Evolutionary conservation across 352 stramenopile genomes (phyloP), one percentile per base, ranked within the genome.

Genomic region (Discostella stelligera): DNA sequence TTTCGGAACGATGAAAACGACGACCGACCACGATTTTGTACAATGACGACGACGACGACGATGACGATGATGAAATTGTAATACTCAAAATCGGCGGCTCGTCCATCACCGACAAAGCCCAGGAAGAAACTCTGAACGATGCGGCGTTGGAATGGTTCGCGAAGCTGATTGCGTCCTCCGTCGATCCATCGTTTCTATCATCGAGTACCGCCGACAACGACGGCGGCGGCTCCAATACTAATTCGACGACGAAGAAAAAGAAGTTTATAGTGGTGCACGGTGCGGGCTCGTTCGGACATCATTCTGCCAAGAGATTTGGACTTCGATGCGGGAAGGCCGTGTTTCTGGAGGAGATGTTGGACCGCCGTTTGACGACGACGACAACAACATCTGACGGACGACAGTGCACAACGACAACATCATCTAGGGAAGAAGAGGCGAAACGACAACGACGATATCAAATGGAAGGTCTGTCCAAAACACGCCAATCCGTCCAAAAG

Each of bases 21-120:
- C n/a, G n/a, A n/a, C n/a, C n/a, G n/a, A n/a, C n/a, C n/a, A n/a
- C n/a, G n/a, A n/a, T n/a, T n/a, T n/a, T n/a, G n/a, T n/a, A n/a
- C n/a, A n/a, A n/a, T n/a, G n/a, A n/a, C n/a, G n/a, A 53, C 5
- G 3, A 23, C 55, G 14, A 10, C 0, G 11, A 39, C 14, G 11
- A 53, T n/a, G 56, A 58, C 60, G 55, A 58, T 27, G 49, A 68
- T 9, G 49, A 84, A 44, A 74, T 90, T 50, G 65, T 85, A 11
- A 60, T 91, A 30, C 59, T 91, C 2, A 91, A 91, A 58, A 79
- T 91, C 37, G 86, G 86, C 37, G 86, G 86, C 54, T 91, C 86
- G 5, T 90, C 80, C 20, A 85, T 91, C 14, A 91, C 83, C 32
- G 23, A 88, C 55, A 91, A 91, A 62, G 75, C 73, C 16, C 5